Base-by-base conservation (phyloP, 2,329 filamentous ascomycete species). In the Xylariaceae sp. region DNA sequence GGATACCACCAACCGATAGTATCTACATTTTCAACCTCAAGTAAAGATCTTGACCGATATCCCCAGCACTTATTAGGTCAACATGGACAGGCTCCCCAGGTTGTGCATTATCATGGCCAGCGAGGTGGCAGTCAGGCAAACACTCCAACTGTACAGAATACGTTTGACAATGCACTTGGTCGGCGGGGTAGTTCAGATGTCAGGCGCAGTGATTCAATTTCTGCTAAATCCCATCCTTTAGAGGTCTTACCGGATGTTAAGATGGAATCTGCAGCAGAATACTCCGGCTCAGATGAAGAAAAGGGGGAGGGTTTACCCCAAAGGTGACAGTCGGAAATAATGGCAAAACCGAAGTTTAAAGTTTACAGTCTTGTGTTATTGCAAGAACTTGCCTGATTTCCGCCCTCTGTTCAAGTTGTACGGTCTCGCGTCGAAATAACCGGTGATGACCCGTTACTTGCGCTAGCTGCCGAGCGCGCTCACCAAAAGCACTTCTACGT, bases 21-120 rank as follows among this genome's bases (percentile, higher is more conserved):
- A 36, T 88, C 85, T 37, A 86, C 83, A 18, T 88, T 88, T 64
- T 88, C 85, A 29, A 88, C 85, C 1, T 88, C 85, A 8, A 87
- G 84, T 71, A 86, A 85, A 67, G 85, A 88, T 65, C 73, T 88
- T 26, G 82, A 88, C 63, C 85, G 82, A 0, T 88, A 88, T 64
- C 85, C 85, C 4, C 86, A 84, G 23, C 82, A 87, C 61, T 76
- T 86, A 43, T 72, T 87, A 4, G 84, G 84, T 2, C 81, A 85
- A 60, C 80, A 81, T 32, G 84, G 84, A 13, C 84, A 87, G 67
- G 75, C 80, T 13, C 84, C 84, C 8, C 84, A 87, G 64, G 84
- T 87, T 2, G 77, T 87, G 24, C 84, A 87, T 62, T 87, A 87
- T 61, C 84, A 87, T 58, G 84, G 84, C 4, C 84, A 87, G 67